These are phyloP conservation scores for Candolleomyces efflorescens DNA, from an alignment of 768 basidiomycete genomes.

Conservation along the genomic window DNA sequence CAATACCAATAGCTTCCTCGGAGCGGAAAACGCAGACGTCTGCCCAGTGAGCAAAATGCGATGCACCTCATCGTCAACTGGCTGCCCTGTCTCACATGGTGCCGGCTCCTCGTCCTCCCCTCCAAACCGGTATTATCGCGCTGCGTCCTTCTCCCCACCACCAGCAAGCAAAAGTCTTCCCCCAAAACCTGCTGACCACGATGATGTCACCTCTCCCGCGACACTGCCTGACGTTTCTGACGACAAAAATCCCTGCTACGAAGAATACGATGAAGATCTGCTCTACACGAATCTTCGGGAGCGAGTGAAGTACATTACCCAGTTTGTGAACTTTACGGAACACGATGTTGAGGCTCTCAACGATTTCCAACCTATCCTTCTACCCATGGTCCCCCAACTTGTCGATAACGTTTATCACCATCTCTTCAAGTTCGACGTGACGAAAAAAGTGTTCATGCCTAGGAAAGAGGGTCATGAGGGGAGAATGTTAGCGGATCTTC, in stretches of 20 bases:
- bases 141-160: not conserved
- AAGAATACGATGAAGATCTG: conserved; percentile 5
- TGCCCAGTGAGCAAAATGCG: not conserved
- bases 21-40: not conserved
- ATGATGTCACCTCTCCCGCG: not conserved
- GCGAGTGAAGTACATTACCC: conserved; percentile 1
- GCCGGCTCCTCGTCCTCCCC: not conserved
- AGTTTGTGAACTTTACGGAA: conserved; percentile 7
- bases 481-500: conserved; percentile 5
- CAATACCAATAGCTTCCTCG: not conserved
- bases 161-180: not conserved
- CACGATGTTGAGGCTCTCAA: conserved; percentile 8
- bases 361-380: conserved; percentile 9
- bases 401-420: conserved; percentile 8
- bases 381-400: conserved; percentile 5
- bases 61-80: not conserved
- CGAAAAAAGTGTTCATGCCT: conserved; percentile 7
- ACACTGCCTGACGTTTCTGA: not conserved
- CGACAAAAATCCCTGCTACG: conserved; percentile 1
- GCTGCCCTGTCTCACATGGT: not conserved
- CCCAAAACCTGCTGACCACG: not conserved
- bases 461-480: conserved; percentile 7
- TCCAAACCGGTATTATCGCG: not conserved
- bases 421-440: conserved; percentile 6
- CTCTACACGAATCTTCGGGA: conserved; percentile 6